Evolutionary conservation across 2,329 filamentous ascomycete genomes (phyloP).

Genomic region (Alternaria postmessia): DNA sequence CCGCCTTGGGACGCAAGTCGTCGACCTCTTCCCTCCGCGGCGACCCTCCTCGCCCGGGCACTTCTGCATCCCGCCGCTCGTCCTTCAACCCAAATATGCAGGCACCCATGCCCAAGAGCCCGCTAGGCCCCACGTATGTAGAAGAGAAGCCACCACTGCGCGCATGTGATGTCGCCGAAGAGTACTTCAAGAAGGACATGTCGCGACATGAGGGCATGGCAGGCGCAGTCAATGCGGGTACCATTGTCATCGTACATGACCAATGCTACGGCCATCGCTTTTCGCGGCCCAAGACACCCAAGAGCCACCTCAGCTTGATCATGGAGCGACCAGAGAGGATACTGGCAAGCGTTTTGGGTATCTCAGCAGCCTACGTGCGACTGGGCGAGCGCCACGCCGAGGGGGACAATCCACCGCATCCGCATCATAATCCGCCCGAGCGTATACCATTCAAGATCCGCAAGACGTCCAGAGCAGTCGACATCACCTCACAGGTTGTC

Average conservation of each 20-base stretch:
- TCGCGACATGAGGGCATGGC: conserved; percentile 63
- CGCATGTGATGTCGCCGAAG: conserved; percentile 68
- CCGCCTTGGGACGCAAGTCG: conserved; percentile 53
- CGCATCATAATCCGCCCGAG: conserved; percentile 66
- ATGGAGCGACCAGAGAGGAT: conserved; percentile 94
- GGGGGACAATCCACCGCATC: conserved; percentile 72
- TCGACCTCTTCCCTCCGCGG: conserved; percentile 56
- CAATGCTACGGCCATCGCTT: conserved; percentile 94
- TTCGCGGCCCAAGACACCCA: conserved; percentile 80
- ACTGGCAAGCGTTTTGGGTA: conserved; percentile 80
- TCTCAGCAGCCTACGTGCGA: conserved; percentile 89
- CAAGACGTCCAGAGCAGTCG: conserved; percentile 76
- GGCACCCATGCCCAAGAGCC: conserved; percentile 52
- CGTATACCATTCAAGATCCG: conserved; percentile 82
- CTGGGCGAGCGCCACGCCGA: conserved; percentile 81
- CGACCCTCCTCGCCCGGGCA: conserved; percentile 40
- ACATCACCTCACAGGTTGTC: conserved; percentile 77
- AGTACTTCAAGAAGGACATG: conserved; percentile 75
- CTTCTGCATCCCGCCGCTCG: conserved; percentile 52
- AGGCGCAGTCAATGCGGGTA: conserved; percentile 60
- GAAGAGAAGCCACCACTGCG: conserved; percentile 56
- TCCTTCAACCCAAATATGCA: conserved; percentile 54
- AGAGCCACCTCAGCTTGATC: conserved; percentile 76
- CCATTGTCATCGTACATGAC: conserved; percentile 88
- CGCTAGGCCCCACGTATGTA: conserved; percentile 46